Base-by-base conservation (phyloP, 208 protist species). In the Crithidia acanthocephali region DNA sequence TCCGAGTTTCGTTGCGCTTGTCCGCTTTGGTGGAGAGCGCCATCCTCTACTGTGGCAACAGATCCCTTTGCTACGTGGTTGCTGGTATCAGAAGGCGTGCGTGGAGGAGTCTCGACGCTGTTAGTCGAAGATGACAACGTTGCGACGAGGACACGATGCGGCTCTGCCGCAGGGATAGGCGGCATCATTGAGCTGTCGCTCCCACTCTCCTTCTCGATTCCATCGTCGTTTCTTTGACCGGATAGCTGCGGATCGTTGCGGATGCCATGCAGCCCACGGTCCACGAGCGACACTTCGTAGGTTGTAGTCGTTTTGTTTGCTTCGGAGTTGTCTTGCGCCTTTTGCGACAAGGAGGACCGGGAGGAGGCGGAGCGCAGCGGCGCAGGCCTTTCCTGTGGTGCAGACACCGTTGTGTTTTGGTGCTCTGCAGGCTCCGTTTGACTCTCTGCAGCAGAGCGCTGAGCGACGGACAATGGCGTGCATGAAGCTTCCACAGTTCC, bases 241-340 rank as follows among this genome's bases (percentile, higher is more conserved):
- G 53, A 22, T 2, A 13, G 59, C 16, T 52, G 37, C 27, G 1
- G 7, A 7, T 32, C 30, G 18, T n/a, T 20, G n/a, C 20, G 27
- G 44, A 9, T 15, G 2, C 15, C 10, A 2, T 65, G 44, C 32
- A 66, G 33, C 4, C 42, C 47, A 1, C 60, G 60, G 20, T 66
- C 60, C 2, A 66, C 47, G 13, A 66, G 28, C 30, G 60, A 56
- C 0, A 66, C 60, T 40, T 66, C 60, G 45, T 45, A 56, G 3
- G 45, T 30, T 2, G 60, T 44, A 30, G 1, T 37, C 2, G 7
- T 48, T n/a, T 48, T 48, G 44, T 15, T 48, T 9, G 44, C 4
- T n/a, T 40, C 0, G 30, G 48, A 35, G 1, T n/a, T 18, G 60
- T 44, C 32, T 32, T 27, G 18, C 5, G 27, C 40, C 1, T 27